phyloP scores from a whole-genome alignment of 306 rosid genomes.

The Prunus persica region Prunus_persica_NCBIv2 NC_034009.1:40174501-40175000 shows the following conservation, averaged over 20 bases:
- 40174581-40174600: no score
- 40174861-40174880: slow-evolving; percentile 11
- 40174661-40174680: background rate
- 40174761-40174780: background rate
- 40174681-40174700: slow-evolving; percentile 1
- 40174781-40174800: background rate
- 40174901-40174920: no score
- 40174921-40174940: no score
- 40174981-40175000: background rate
- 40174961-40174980: background rate
- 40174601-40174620: no score
- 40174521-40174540: no score
- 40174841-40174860: background rate
- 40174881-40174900: no score
- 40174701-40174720: background rate
- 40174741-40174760: background rate
- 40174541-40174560: no score
- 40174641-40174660: no score
- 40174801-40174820: background rate
- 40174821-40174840: background rate
- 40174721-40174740: slow-evolving; percentile 7
- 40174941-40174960: background rate
- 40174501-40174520: no score
- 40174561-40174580: no score
- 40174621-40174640: background rate